Conservation (phyloP, 2,329 filamentous ascomycete species). For the Fusarium poae region DNA sequence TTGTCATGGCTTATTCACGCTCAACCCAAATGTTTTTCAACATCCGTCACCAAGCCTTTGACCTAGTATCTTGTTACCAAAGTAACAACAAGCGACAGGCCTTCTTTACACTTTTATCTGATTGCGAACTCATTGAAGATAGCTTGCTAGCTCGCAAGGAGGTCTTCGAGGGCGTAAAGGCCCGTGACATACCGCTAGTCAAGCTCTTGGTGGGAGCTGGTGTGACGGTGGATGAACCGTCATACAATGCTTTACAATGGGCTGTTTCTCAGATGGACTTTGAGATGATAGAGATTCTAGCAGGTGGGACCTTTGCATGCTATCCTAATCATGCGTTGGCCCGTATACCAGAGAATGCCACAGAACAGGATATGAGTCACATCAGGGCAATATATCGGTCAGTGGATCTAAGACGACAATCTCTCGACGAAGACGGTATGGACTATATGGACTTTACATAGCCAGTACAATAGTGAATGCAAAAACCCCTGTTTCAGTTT, state of each 20-base stretch:
- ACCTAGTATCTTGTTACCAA: not conserved
- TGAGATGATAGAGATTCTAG: constrained; percentile 8
- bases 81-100: not conserved
- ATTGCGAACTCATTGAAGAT: constrained; percentile 1
- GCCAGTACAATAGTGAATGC: too few species aligned
- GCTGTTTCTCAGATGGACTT: constrained; percentile 14
- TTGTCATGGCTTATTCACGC: constrained; percentile 11
- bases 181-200: constrained; percentile 1
- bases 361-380: constrained; percentile 7
- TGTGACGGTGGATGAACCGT: constrained; percentile 1
- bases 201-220: constrained; percentile 7
- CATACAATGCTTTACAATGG: constrained; percentile 14
- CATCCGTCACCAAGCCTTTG: not conserved
- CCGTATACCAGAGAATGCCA: not conserved
- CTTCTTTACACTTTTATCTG: not conserved
- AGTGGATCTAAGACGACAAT: too few species aligned
- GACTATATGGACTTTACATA: too few species aligned
- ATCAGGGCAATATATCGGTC: not conserved
- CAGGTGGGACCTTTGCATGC: not conserved
- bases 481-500: too few species aligned
- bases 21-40: constrained; percentile 11
- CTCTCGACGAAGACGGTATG: too few species aligned
- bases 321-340: not conserved
- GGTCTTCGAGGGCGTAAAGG: not conserved
- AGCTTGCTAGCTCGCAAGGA: constrained; percentile 15